Base-by-base conservation (phyloP, 176 grass and related monocot genomes). In the Eleusine indica region DNA sequence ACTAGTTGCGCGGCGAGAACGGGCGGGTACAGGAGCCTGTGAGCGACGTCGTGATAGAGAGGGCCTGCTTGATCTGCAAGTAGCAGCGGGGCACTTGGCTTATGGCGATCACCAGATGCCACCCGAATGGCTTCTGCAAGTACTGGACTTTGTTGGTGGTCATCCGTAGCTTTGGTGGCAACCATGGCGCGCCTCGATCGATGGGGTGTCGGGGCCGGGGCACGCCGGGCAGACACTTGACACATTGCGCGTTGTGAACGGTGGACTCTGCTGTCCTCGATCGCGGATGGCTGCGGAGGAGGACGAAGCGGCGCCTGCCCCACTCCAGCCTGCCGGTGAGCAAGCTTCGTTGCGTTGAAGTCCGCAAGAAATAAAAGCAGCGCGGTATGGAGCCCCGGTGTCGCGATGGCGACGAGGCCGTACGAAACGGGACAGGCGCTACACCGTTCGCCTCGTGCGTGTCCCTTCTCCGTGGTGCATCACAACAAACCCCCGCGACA, bases 391-490 rank as follows among this genome's bases (percentile, higher is more conserved):
- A 25, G 78, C 25, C 78, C 1, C 19, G 66, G 3, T 3, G 64
- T 14, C 28, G 47, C 35, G 78, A 70, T 10, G 14, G 49, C 66
- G 79, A 81, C 79, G 79, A 41, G 21, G 39, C 32, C 66, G 51
- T 70, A 71, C 79, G 79, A 13, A 42, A 16, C 75, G 57, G 57
- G 57, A 43, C 37, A 40, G 42, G 43, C 43, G 9, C 40, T 0
- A 10, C 77, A 21, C 47, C 78, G 49, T 29, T 28, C n/a, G 5
- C 14, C 5, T 7, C 5, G 66, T 1, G 66, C 51, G 79, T 43
- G 78, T 70, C 66, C 79, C 79, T 81, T 17, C 37, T 41, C 79
- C 38, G 14, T 39, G 66, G 49, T 16, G 49, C 49, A 52, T 17
- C 49, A 4, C 49, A 25, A 25, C 25, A 25, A 25, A 25, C 25